phyloP scores from a whole-genome alignment of 2,329 filamentous ascomycete genomes.

The Emergomyces africanus region DNA sequence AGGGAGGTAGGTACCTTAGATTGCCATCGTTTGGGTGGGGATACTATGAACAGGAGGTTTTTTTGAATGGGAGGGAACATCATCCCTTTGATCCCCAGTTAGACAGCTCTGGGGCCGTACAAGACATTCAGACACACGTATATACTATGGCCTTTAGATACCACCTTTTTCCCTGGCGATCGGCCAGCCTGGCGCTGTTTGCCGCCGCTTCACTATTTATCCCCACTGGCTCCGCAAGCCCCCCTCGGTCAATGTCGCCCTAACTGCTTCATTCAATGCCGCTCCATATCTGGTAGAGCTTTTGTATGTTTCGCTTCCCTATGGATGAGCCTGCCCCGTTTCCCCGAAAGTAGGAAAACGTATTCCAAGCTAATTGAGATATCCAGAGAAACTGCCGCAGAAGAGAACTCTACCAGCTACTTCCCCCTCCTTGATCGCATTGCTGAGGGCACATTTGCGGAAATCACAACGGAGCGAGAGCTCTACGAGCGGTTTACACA shows the following conservation, averaged over 20 bases:
- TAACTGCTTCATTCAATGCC: conserved; percentile 75
- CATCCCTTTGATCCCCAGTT: neutral
- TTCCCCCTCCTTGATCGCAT: conserved; percentile 88
- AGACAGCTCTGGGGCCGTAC: neutral
- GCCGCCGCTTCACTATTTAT: conserved; percentile 16
- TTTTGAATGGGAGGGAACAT: neutral
- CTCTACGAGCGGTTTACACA: conserved; percentile 68
- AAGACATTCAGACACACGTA: neutral
- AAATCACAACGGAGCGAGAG: conserved; percentile 58
- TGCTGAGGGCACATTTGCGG: conserved; percentile 65
- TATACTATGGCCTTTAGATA: conserved; percentile 6
- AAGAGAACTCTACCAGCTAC: conserved; percentile 79
- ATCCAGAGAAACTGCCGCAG: conserved; percentile 75
- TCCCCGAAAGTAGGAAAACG: neutral
- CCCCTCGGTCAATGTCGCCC: conserved; percentile 76
- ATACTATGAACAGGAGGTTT: neutral
- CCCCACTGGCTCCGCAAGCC: conserved; percentile 23
- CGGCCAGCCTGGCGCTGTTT: conserved; percentile 13
- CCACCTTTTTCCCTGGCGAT: conserved; percentile 19
- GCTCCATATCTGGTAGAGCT: conserved; percentile 86
- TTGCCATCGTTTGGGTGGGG: neutral
- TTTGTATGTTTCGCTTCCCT: conserved; percentile 47
- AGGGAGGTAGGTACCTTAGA: neutral
- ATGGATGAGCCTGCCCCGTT: neutral
- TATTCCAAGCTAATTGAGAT: conserved; percentile 7